Evolutionary conservation across 345 rosid species (phyloP), one percentile per base, ranked within the genome.

Genomic region (Rhodamnia argentea): DNA sequence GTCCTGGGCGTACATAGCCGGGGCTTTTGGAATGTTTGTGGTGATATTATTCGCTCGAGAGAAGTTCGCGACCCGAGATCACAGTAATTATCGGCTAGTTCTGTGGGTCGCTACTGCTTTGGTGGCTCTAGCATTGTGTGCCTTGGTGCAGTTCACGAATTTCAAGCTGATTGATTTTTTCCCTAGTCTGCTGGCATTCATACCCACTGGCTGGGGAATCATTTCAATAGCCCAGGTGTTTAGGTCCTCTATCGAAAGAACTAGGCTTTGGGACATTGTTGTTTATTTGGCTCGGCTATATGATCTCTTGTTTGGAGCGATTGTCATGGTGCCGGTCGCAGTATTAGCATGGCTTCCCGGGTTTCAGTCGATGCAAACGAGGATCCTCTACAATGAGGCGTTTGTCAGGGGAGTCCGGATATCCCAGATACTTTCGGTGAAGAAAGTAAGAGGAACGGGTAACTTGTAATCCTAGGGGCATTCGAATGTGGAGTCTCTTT

Each of bases 201-300:
- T 85, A 44, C 86, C 86, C 27, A 74, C 60, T 10, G 86, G 86
- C 40, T 85, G 86, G 86, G 86, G 86, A 42, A 29, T 85, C 51
- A 57, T 85, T 51, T 85, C 56, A 47, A 52, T 85, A 13, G 86
- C 86, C 6, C 86, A 74, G 78, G 83, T 85, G 20, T 74, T 74
- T 27, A 74, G 86, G 40, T n/a, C 82, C 14, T 13, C 44, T 70
- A 13, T 85, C n/a, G 23, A 70, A 57, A 40, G 40, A 10, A 85
- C 83, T 12, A 9, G 1, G 32, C 22, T 74, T 12, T 74, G 86
- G 83, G 23, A 18, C 76, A 74, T 14, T 23, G 82, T 85, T 1
- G 83, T 85, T 74, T 74, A 52, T 14, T n/a, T 0, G 23, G 86
- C 86, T 52, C 59, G 62, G 53, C n/a, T 52, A 4, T 74, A 85